A percentile compares a stretch with the other conserved stretches of the same genome.
phyloP scores from a whole-genome alignment of 176 grass and related monocot genomes.

The Carex pumila region DNA sequence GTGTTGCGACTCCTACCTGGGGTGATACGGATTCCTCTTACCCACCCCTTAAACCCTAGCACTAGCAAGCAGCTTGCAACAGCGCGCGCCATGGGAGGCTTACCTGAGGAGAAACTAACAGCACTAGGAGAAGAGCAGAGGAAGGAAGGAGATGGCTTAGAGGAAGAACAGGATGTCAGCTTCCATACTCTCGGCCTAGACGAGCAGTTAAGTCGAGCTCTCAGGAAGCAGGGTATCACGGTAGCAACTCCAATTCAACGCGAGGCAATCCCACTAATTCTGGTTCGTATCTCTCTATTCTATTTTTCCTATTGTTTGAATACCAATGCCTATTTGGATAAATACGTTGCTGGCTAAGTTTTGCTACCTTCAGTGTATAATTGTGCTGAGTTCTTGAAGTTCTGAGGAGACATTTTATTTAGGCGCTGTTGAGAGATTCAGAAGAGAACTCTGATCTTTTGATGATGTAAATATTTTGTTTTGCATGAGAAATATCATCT shows the following conservation, averaged over 20 bases:
- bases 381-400: not conserved
- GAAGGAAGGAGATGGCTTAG: not conserved
- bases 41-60: constrained; percentile 37
- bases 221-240: constrained; percentile 67
- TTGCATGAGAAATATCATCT: not conserved
- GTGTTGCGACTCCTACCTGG: not conserved
- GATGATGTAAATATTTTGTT: not conserved
- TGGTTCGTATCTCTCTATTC: constrained; percentile 26
- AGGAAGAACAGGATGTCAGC: constrained; percentile 44
- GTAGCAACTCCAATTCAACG: constrained; percentile 65
- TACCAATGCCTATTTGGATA: not conserved
- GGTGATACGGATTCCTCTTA: not conserved
- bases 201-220: constrained; percentile 67
- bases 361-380: not conserved
- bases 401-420: not conserved
- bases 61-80: not conserved
- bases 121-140: not conserved
- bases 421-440: not conserved
- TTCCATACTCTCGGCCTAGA: constrained; percentile 78
- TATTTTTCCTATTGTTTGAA: not conserved
- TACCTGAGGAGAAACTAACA: not conserved
- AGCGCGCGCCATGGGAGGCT: not conserved
- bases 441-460: not conserved
- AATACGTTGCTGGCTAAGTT: not conserved
- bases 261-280: constrained; percentile 74